Conservation (phyloP, 345 rosid genomes). For the Arabidopsis arenosa region DNA sequence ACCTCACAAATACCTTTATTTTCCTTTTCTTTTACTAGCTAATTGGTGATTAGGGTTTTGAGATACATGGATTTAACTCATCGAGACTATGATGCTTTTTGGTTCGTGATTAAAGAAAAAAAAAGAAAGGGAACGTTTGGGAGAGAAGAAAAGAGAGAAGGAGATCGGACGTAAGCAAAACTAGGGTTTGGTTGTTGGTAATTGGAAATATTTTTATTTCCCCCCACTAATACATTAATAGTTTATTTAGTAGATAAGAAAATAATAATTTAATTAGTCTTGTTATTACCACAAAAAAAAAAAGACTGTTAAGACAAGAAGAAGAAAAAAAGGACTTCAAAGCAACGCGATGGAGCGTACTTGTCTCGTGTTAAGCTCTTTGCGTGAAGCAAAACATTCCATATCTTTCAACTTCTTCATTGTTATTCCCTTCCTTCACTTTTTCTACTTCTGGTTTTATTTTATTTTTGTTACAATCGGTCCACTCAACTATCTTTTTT, state of each 20-base stretch:
- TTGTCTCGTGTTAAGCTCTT: conserved; percentile 69
- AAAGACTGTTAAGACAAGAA: conserved; percentile 28
- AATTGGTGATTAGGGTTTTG: conserved; percentile 35
- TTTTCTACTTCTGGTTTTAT: conserved; percentile 31
- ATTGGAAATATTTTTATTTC: conserved; percentile 25
- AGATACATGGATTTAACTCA: background rate
- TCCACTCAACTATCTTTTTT: background rate
- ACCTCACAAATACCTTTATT: background rate
- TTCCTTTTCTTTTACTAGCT: background rate
- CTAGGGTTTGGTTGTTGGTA: conserved; percentile 45
- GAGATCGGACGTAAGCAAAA: conserved; percentile 37
- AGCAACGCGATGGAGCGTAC: conserved; percentile 94
- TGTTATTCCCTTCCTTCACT: conserved; percentile 3
- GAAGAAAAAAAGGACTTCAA: conserved; percentile 42
- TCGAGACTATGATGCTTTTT: conserved; percentile 7
- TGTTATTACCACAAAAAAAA: conserved; percentile 18
- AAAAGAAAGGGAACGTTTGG: conserved; percentile 24
- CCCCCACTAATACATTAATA: conserved; percentile 10
- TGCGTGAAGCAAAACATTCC: conserved; percentile 99
- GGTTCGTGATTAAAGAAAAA: background rate
- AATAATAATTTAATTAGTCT: conserved; percentile 8
- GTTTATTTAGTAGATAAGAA: conserved; percentile 13
- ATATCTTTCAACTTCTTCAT: conserved; percentile 47
- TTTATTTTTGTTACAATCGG: background rate
- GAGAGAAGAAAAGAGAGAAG: conserved; percentile 28